phyloP scores from a whole-genome alignment of 2,329 filamentous ascomycete genomes.

The Coniochaeta ligniaria region DNA sequence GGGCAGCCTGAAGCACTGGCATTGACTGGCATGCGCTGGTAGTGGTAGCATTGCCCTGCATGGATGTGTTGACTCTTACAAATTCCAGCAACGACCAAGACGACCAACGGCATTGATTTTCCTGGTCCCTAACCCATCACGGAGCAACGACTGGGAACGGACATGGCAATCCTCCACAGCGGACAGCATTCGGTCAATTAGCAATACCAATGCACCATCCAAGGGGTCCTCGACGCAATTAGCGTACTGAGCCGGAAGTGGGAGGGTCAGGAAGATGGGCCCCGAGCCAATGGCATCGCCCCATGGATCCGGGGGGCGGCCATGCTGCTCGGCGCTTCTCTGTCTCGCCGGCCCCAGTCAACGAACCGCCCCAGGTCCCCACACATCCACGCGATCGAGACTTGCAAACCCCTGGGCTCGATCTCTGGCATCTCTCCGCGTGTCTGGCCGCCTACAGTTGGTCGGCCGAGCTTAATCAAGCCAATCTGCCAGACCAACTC shows the following conservation, averaged over 20 bases:
- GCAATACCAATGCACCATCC: conserved; percentile 1
- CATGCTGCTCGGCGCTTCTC: conserved; percentile 1
- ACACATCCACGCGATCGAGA: conserved; percentile 1
- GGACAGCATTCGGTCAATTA: conserved; percentile 3
- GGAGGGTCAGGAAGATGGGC: not conserved
- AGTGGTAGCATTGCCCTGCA: not conserved
- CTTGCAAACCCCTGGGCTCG: not conserved
- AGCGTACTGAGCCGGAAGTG: not conserved
- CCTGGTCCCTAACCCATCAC: not conserved
- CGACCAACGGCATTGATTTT: too few relatives aligned
- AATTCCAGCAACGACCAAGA: not conserved
- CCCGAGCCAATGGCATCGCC: not conserved
- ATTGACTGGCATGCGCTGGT: not conserved
- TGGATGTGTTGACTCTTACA: not conserved
- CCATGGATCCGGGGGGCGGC: not conserved
- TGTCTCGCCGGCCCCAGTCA: not conserved
- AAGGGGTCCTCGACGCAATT: not conserved
- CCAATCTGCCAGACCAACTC: not conserved
- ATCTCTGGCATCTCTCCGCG: not conserved
- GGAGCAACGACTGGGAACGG: not conserved
- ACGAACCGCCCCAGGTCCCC: not conserved
- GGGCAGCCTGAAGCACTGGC: not conserved
- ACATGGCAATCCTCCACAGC: not conserved
- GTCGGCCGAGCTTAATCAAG: not conserved
- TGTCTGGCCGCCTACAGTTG: not conserved